These are phyloP conservation scores for Fusarium lateritium DNA, from an alignment of 2,329 filamentous ascomycete species.

Conservation along the genomic window DNA sequence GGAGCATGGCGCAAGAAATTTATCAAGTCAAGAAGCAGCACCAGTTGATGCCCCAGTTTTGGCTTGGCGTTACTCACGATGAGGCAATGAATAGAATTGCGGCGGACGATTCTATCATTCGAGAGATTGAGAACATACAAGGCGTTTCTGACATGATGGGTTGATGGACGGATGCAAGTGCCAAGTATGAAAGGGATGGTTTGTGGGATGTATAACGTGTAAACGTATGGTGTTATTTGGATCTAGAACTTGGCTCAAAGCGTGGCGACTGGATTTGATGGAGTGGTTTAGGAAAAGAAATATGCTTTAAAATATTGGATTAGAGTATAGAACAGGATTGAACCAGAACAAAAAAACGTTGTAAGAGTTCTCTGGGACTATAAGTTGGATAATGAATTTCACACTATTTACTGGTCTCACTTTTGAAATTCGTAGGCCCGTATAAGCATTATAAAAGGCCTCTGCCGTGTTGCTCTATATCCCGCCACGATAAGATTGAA, in stretches of 20 bases:
- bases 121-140: constrained; percentile 64
- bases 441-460: too few species aligned
- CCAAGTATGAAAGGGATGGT: background rate
- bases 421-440: too few species aligned
- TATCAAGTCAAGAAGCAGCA: constrained; percentile 71
- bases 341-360: background rate
- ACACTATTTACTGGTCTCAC: too few species aligned
- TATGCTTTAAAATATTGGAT: background rate
- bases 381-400: too few species aligned
- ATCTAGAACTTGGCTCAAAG: background rate
- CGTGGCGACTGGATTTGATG: background rate
- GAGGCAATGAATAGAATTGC: constrained; percentile 69
- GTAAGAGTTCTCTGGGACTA: background rate
- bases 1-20: constrained; percentile 84
- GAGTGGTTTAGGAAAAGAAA: background rate
- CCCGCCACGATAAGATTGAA: too few species aligned
- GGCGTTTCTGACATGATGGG: constrained; percentile 39
- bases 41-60: constrained; percentile 67
- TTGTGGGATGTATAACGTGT: background rate
- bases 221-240: background rate
- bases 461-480: too few species aligned
- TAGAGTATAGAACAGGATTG: background rate
- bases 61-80: constrained; percentile 68
- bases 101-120: constrained; percentile 72
- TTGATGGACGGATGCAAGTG: constrained; percentile 4